phyloP scores from a whole-genome alignment of 306 rosid species.

The Cicer cuneatum region DNA sequence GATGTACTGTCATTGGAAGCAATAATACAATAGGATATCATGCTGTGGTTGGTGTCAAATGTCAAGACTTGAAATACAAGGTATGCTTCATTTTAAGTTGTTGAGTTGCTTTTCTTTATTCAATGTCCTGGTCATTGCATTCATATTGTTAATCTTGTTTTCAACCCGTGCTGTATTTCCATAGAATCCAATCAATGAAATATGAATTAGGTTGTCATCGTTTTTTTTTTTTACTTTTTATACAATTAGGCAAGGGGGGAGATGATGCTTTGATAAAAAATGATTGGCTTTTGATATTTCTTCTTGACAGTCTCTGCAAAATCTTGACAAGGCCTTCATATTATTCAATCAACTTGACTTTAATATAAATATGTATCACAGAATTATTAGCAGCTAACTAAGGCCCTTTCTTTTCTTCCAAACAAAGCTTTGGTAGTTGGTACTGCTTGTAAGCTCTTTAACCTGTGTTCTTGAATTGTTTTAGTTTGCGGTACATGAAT shows the following conservation, averaged over 20 bases:
- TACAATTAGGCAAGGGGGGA: background rate
- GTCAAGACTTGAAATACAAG: conserved; percentile 92
- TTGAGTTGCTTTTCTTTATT: background rate
- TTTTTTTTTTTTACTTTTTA: conserved; percentile 4
- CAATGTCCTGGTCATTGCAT: conserved; percentile 19
- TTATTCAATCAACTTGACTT: background rate
- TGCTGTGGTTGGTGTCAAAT: conserved; percentile 84
- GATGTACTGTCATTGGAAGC: conserved; percentile 72
- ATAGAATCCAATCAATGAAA: conserved; percentile 20
- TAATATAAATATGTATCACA: background rate
- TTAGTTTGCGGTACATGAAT: background rate
- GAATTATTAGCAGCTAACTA: background rate
- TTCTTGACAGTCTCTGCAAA: background rate
- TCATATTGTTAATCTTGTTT: conserved; percentile 1
- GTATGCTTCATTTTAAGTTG: conserved; percentile 47
- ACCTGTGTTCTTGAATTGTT: conserved; percentile 12
- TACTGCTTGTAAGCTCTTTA: background rate
- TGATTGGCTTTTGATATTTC: conserved; percentile 12
- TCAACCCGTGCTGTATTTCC: background rate
- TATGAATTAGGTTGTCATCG: background rate
- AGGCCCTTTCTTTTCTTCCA: background rate
- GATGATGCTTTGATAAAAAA: conserved; percentile 6
- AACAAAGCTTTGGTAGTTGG: background rate
- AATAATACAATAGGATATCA: conserved; percentile 86
- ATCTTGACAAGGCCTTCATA: conserved; percentile 13